A percentile compares a stretch with the other conserved stretches of the same genome.
Evolutionary conservation across 2,329 filamentous ascomycete genomes (phyloP).

Genomic region (Lasiodiplodia theobromae): DNA sequence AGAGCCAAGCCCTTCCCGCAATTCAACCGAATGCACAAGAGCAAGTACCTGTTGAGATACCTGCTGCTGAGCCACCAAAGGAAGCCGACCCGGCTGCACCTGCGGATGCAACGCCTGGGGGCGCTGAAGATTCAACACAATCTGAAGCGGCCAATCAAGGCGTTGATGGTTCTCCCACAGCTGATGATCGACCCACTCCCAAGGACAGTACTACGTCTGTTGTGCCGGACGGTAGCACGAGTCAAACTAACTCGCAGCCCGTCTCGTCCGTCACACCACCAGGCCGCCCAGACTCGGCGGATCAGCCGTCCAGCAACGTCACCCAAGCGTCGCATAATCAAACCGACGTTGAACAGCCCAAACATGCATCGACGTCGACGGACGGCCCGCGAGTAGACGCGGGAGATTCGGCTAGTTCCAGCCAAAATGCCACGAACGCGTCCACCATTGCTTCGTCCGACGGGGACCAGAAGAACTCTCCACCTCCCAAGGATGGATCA

Average conservation of each 20-base stretch:
- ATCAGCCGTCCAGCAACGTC: constrained; percentile 8
- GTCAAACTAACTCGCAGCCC: constrained; percentile 17
- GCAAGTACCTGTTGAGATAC: constrained; percentile 5
- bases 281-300: neutral
- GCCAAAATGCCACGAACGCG: constrained; percentile 7
- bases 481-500: constrained; percentile 32
- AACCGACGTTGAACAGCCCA: constrained; percentile 18
- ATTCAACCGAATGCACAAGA: constrained; percentile 19
- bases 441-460: constrained; percentile 8
- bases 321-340: constrained; percentile 20
- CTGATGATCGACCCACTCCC: constrained; percentile 16
- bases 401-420: constrained; percentile 1
- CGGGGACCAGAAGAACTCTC: constrained; percentile 22
- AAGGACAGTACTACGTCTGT: constrained; percentile 8
- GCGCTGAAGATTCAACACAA: neutral
- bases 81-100: constrained; percentile 30
- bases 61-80: neutral
- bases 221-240: constrained; percentile 20
- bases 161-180: neutral
- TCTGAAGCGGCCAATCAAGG: neutral
- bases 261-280: constrained; percentile 16
- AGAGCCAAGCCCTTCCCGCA: constrained; percentile 32
- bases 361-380: constrained; percentile 17
- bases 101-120: neutral
- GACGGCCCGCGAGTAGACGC: constrained; percentile 4